Conservation (phyloP, 2,329 filamentous ascomycete species). For the Phialophora verrucosa region DNA sequence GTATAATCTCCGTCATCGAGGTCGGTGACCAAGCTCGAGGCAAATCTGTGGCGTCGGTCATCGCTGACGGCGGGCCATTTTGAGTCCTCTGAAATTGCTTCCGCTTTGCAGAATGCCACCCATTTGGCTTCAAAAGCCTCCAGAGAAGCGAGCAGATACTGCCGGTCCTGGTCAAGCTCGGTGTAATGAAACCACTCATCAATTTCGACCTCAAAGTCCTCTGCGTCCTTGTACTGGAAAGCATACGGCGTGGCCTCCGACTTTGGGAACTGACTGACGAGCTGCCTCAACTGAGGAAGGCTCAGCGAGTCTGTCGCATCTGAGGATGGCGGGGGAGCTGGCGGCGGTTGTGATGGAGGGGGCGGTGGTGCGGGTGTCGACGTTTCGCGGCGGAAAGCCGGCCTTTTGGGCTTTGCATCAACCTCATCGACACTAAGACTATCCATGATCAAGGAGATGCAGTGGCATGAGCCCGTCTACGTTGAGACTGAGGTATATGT, state of each 20-base stretch:
- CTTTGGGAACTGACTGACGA: slow-evolving; percentile 75
- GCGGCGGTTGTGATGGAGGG: slow-evolving; percentile 54
- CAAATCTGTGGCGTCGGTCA: slow-evolving; percentile 54
- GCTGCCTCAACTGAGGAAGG: slow-evolving; percentile 72
- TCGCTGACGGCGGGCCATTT: slow-evolving; percentile 71
- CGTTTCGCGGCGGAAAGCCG: slow-evolving; percentile 41
- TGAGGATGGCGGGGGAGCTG: slow-evolving; percentile 46
- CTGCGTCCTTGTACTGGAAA: slow-evolving; percentile 77
- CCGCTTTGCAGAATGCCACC: slow-evolving; percentile 58
- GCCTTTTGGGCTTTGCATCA: slow-evolving; percentile 54
- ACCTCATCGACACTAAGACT: slow-evolving; percentile 55
- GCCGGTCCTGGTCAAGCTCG: slow-evolving; percentile 72
- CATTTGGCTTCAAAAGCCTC: slow-evolving; percentile 79
- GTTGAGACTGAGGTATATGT: neutral
- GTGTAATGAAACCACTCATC: slow-evolving; percentile 98
- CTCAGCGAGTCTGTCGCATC: slow-evolving; percentile 71
- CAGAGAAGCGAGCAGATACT: slow-evolving; percentile 76
- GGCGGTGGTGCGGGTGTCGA: slow-evolving; percentile 51
- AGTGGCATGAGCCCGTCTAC: slow-evolving; percentile 2
- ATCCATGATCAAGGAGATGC: slow-evolving; percentile 12
- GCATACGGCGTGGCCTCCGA: slow-evolving; percentile 78
- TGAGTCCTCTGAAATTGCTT: slow-evolving; percentile 51
- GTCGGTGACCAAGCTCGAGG: slow-evolving; percentile 46
- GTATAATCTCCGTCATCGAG: slow-evolving; percentile 49
- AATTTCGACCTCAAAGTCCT: slow-evolving; percentile 81